Base-by-base conservation (phyloP, 306 rosid species). In the Cyclanthera cordifolia region DNA sequence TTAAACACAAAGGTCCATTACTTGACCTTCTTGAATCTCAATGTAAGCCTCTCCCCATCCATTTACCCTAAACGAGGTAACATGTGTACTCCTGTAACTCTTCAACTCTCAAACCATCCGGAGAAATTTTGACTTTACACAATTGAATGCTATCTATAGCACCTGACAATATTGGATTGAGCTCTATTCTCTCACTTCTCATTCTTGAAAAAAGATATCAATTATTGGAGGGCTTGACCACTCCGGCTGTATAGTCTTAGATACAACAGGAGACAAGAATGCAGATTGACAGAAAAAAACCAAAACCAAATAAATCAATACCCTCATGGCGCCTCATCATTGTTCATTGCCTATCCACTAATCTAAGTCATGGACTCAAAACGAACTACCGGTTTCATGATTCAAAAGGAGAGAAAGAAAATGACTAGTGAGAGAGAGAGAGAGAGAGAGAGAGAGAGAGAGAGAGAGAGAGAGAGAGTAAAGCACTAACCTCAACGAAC, bases 401-500 rank as follows among this genome's bases (percentile, higher is more conserved):
- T 41, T 41, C 14, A 41, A 45, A 11, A 41, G 47, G 47, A 9
- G 47, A 43, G 0, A 12, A 45, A 32, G 4, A 45, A 45, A 45
- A 45, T 12, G 49, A 45, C 37, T 0, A 12, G 5, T 45, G 13
- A 45, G 13, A 12, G 13, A 39, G 12, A 7, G 11, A 39, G 11
- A 39, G 45, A 10, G 17, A 46, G 50, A 13, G 50, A 46, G 50
- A 10, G 17, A 46, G 50, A n/a, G n/a, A n/a, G n/a, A n/a, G n/a
- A 34, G 39, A 5, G 16, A 45, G 48, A 45, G 48, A 45, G 4
- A 10, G 17, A 46, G 50, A 13, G 50, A 46, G 50, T 12, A 47
- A 15, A 13, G 51, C 19, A 47, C 52, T 47, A 25, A 90, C 99
- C 99, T 93, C 91, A 23, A 94, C 72, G 87, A 94, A 82, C 80